These are phyloP conservation scores for Pyrenochaeta sp. DNA, from an alignment of 2,329 filamentous ascomycete species.

Conservation along the genomic window DNA sequence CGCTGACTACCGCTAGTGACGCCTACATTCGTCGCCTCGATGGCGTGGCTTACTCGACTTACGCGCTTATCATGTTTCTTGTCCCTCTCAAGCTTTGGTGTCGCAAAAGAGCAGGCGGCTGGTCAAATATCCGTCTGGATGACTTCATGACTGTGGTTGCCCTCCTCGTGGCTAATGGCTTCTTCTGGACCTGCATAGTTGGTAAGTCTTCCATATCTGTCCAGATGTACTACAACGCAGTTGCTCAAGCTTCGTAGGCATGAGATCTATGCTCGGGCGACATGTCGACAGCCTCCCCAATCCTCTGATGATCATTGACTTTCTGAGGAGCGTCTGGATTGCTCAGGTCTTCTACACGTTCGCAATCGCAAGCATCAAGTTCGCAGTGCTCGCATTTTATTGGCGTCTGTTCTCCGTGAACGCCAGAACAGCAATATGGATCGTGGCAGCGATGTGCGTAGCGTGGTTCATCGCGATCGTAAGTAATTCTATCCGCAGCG, in stretches of 20 bases:
- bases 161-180: slow-evolving; percentile 23
- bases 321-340: slow-evolving; percentile 25
- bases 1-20: slow-evolving; percentile 3
- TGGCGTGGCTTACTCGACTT: slow-evolving; percentile 31
- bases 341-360: slow-evolving; percentile 30
- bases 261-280: slow-evolving; percentile 21
- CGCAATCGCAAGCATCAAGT: slow-evolving; percentile 27
- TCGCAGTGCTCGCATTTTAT: slow-evolving; percentile 37
- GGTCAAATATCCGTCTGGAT: slow-evolving; percentile 30
- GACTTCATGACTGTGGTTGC: slow-evolving; percentile 28
- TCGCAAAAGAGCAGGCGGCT: slow-evolving; percentile 27
- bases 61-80: slow-evolving; percentile 29
- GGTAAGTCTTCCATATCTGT: slow-evolving; percentile 15
- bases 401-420: slow-evolving; percentile 36
- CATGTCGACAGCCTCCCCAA: slow-evolving; percentile 19
- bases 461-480: slow-evolving; percentile 24
- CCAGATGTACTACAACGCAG: not conserved
- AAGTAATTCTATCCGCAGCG: slow-evolving; percentile 12
- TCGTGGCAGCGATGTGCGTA: slow-evolving; percentile 19
- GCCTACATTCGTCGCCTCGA: slow-evolving; percentile 27
- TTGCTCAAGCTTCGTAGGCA: slow-evolving; percentile 12
- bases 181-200: slow-evolving; percentile 29
- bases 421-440: slow-evolving; percentile 14
- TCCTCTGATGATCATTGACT: slow-evolving; percentile 16
- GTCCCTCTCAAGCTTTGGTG: slow-evolving; percentile 37